phyloP scores from a whole-genome alignment of 2,329 filamentous ascomycete species.

The Aspergillus udagawae region DNA sequence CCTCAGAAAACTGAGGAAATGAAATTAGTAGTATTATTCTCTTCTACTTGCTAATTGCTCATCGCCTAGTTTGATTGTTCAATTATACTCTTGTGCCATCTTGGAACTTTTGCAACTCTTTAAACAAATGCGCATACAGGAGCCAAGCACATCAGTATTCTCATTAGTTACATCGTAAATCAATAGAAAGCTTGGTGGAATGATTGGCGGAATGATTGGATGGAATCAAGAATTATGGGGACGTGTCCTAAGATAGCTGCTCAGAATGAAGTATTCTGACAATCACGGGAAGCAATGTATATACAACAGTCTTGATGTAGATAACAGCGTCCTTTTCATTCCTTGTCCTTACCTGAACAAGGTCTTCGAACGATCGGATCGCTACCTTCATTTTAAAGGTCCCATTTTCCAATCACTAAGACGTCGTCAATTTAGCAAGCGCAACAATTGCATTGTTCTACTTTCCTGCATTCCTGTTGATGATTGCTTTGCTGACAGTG shows the following conservation, averaged over 20 bases:
- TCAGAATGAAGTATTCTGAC: neutral
- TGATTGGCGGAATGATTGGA: neutral
- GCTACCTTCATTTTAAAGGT: neutral
- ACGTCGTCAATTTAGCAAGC: no score
- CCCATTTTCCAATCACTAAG: neutral
- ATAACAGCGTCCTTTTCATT: neutral
- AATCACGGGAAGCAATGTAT: neutral
- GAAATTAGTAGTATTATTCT: neutral
- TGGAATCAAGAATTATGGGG: neutral
- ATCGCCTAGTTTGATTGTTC: neutral
- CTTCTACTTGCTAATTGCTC: neutral
- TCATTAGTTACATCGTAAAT: neutral
- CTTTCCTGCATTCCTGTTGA: neutral
- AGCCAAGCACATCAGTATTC: neutral
- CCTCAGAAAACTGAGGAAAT: neutral
- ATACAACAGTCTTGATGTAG: neutral
- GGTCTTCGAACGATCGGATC: neutral
- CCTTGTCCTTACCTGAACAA: neutral
- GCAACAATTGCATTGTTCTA: neutral
- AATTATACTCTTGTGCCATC: neutral
- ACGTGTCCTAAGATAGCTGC: neutral
- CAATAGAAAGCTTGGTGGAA: neutral
- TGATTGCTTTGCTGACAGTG: neutral
- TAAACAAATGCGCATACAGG: neutral
- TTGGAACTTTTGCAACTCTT: neutral